Base-by-base conservation (phyloP, 2,329 filamentous ascomycete genomes). In the Endoconidiophora polonica region DNA sequence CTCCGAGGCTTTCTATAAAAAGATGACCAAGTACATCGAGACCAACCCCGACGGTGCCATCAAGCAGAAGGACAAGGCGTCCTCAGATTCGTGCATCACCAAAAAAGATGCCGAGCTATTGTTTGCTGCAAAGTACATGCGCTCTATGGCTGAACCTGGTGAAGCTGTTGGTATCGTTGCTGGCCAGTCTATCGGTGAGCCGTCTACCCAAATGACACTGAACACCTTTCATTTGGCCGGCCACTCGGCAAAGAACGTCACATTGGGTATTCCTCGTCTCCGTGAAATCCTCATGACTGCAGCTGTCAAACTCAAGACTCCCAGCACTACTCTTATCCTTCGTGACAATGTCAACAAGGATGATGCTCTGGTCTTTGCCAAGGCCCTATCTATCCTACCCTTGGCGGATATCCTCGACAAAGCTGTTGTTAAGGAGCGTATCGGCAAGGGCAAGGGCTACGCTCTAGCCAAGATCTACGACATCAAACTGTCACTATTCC, bases 161-260 rank as follows among this genome's bases (percentile, higher is more conserved):
- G 93, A 98, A 68, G 90, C 91, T 23, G 88, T 98, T 23, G 91
- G 91, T 57, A 93, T 98, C 55, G 86, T 98, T 53, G 93, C 93
- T 46, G 88, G 88, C 7, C 91, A 98, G 66, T 96, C 90, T 29
- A 81, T 98, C 40, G 91, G 91, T 61, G 93, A 98, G 62, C 91
- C 93, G 6, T 95, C 88, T 2, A 98, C 91, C 9, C 91, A 98
- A 65, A 98, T 98, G 93, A 98, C 93, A 5, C 70, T 98, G 50
- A 98, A 98, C 68, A 98, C 93, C 24, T 98, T 98, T 77, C 91
- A 98, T 75, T 85, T 98, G 76, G 91, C 91, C 65, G 91, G 91
- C 61, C 90, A 96, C 71, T 88, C 91, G 18, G 83, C 91, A 26
- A 96, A 95, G 73, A 98, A 98, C 74, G 93, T 98, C 61, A 98